These are phyloP conservation scores for Hemileccinum impolitum DNA, from an alignment of 768 basidiomycete species.

Conservation along the genomic window DNA sequence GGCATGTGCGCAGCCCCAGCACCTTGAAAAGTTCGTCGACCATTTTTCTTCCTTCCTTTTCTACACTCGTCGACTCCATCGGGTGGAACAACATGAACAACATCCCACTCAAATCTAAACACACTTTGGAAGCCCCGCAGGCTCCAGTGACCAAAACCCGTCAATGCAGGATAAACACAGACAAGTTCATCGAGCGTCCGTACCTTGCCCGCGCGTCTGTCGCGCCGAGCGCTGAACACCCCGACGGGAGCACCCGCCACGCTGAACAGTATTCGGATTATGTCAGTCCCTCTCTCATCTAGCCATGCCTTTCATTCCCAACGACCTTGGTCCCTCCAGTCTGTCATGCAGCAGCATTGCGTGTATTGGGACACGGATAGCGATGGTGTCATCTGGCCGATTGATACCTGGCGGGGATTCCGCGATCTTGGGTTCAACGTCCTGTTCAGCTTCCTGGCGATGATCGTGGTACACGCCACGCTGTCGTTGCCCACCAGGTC, in stretches of 20 bases:
- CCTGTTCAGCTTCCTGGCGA: slow-evolving; percentile 33
- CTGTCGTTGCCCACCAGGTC: slow-evolving; percentile 37
- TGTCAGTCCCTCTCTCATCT: slow-evolving; percentile 13
- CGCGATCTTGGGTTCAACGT: slow-evolving; percentile 41
- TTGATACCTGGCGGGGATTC: slow-evolving; percentile 41
- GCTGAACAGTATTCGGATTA: slow-evolving; percentile 17
- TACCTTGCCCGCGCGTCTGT: slow-evolving; percentile 29
- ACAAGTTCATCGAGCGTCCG: slow-evolving; percentile 23
- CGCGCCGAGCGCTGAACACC: slow-evolving; percentile 25
- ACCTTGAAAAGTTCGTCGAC: slow-evolving; percentile 10
- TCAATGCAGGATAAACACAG: slow-evolving; percentile 23
- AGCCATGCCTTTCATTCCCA: background rate
- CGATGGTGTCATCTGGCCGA: slow-evolving; percentile 45
- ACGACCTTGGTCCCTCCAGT: slow-evolving; percentile 14
- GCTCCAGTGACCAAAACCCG: slow-evolving; percentile 24
- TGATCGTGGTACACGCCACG: slow-evolving; percentile 32
- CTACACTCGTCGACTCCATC: slow-evolving; percentile 17
- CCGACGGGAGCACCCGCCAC: slow-evolving; percentile 19
- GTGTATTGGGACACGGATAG: slow-evolving; percentile 39
- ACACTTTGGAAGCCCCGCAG: slow-evolving; percentile 14
- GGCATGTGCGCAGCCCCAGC: slow-evolving; percentile 15
- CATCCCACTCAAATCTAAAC: slow-evolving; percentile 13
- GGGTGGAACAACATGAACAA: slow-evolving; percentile 19
- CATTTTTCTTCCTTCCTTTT: slow-evolving; percentile 17
- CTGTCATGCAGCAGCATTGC: slow-evolving; percentile 42